Percentiles rank a stretch among this genome's conserved stretches.
These are phyloP conservation scores for Cordyceps fumosorosea DNA, from an alignment of 2,329 filamentous ascomycete genomes.

Conservation along the genomic window DNA sequence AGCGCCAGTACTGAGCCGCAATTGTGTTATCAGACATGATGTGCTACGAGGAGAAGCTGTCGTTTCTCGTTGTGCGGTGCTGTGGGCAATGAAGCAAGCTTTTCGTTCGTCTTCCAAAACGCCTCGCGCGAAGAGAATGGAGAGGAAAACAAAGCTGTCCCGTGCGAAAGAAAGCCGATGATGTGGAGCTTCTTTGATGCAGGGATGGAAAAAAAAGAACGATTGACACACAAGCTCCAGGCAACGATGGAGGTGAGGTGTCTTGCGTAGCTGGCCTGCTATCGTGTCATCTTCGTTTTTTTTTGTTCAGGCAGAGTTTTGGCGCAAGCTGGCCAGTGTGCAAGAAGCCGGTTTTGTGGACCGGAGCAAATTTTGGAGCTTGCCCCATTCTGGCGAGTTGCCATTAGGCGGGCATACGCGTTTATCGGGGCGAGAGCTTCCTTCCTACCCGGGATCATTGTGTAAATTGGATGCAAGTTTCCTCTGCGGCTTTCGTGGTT, in stretches of 20 bases:
- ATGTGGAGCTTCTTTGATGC: conserved; percentile 7
- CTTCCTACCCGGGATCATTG: background rate
- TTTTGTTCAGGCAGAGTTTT: conserved; percentile 13
- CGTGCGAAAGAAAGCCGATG: conserved; percentile 8
- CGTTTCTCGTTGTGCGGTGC: conserved; percentile 1
- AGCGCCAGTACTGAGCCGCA: conserved; percentile 31
- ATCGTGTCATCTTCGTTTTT: conserved; percentile 15
- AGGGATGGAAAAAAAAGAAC: conserved; percentile 10
- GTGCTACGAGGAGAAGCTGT: conserved; percentile 12
- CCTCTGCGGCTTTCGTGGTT: background rate
- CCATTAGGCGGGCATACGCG: conserved; percentile 2
- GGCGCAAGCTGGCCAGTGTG: conserved; percentile 2
- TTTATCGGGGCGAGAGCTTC: conserved; percentile 5
- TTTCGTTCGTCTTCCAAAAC: background rate
- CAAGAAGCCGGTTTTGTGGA: conserved; percentile 12
- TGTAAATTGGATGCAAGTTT: background rate
- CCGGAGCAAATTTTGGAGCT: conserved; percentile 6
- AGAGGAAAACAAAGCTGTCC: conserved; percentile 8
- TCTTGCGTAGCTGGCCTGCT: conserved; percentile 13
- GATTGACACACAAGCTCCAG: conserved; percentile 13
- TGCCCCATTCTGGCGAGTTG: conserved; percentile 2
- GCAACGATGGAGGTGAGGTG: conserved; percentile 12
- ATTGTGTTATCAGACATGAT: conserved; percentile 15
- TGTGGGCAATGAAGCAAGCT: background rate
- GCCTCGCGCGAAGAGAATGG: conserved; percentile 13